Percentiles rank a stretch among this genome's conserved stretches.
Conservation (phyloP, 805 yeast genomes). For the Wickerhamiella azyma region DNA sequence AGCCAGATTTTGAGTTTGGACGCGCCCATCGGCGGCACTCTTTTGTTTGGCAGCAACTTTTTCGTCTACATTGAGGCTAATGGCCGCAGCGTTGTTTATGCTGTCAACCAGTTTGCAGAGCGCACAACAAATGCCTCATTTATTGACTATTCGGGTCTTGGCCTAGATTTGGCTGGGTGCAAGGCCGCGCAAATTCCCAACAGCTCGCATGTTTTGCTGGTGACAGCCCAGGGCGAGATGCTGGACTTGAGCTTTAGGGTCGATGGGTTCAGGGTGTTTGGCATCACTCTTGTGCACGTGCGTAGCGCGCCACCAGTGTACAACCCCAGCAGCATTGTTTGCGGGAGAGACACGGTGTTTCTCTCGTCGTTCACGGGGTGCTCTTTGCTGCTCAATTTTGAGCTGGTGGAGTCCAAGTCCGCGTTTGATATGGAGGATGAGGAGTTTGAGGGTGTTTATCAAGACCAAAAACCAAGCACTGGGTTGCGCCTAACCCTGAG, state of each 20-base stretch:
- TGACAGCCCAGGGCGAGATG: constrained; percentile 33
- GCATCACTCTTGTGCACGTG: constrained; percentile 35
- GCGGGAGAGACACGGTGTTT: background rate
- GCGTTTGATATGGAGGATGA: constrained; percentile 13
- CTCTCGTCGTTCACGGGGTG: constrained; percentile 1
- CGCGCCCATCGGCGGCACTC: constrained; percentile 52
- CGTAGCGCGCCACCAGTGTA: background rate
- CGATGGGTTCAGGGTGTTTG: constrained; percentile 31
- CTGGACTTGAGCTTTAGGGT: constrained; percentile 27
- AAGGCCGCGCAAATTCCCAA: constrained; percentile 25
- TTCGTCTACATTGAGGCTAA: constrained; percentile 67
- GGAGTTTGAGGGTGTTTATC: constrained; percentile 27
- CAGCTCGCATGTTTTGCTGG: constrained; percentile 28
- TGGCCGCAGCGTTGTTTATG: constrained; percentile 50
- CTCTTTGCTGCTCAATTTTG: background rate
- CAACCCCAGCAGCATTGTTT: constrained; percentile 4
- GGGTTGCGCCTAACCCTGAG: background rate
- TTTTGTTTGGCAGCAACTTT: constrained; percentile 62
- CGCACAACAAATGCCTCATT: constrained; percentile 22
- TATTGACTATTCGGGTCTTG: constrained; percentile 36
- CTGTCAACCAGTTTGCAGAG: constrained; percentile 43
- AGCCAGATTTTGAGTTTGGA: constrained; percentile 46
- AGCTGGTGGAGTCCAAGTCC: background rate
- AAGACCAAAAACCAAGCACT: too few relatives aligned
- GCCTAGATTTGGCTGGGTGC: constrained; percentile 44